Base-by-base conservation (phyloP, 139 green algal species). In the Trebouxia sp. region DNA sequence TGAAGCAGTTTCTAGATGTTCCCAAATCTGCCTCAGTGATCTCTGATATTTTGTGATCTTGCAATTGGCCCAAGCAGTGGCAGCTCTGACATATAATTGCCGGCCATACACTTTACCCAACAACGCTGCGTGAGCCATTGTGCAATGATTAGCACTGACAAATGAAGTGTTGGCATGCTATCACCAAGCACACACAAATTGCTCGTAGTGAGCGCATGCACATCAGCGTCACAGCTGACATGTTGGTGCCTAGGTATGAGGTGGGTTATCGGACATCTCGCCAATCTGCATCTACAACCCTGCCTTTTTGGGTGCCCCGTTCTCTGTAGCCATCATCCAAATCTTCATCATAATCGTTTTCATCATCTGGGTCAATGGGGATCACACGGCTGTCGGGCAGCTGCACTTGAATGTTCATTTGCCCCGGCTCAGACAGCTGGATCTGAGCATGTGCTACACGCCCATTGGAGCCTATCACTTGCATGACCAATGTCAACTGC, bases 261-360 rank as follows among this genome's bases (percentile, higher is more conserved):
- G 3, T 53, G 47, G 20, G 11, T 41, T 24, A 72, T 6, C 62
- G 62, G 4, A 72, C 62, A 24, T 72, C 62, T 6, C 62, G 62
- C 62, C 62, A 72, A 15, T 72, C 62, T 41, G 37, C 62, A 72
- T 72, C 62, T 14, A 72, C 43, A 35, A 72, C 62, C 32, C 62
- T 42, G 35, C 62, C 62, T 37, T 72, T 72, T 42, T 42, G 62
- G n/a, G n/a, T n/a, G n/a, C n/a, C n/a, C n/a, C n/a, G n/a, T n/a
- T n/a, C n/a, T 26, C 32, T n/a, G 35, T n/a, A 43, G 4, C 26
- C 12, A 72, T 72, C 62, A 42, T 30, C 35, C 20, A 45, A 12
- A 5, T 72, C 14, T n/a, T 72, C 62, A 72, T 43, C 35, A 15
- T 72, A 22, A 28, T 72, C 37, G n/a, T 35, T 17, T 14, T 35